phyloP scores from a whole-genome alignment of 2,329 filamentous ascomycete genomes.

The Cordyceps fumosorosea region DNA sequence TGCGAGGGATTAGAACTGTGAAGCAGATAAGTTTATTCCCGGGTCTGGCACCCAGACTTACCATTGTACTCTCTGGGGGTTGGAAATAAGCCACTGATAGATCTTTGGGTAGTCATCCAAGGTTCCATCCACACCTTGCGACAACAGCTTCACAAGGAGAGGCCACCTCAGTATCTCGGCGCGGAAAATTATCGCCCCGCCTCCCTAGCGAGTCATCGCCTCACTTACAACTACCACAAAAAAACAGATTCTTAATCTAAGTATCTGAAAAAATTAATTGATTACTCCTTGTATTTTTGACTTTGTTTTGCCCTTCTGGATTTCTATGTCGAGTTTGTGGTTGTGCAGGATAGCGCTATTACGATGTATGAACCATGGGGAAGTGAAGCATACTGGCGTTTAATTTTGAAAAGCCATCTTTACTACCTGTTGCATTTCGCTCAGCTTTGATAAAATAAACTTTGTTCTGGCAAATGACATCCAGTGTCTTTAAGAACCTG shows the following conservation, averaged over 20 bases:
- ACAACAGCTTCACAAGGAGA: constrained; percentile 1
- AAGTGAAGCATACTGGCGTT: too few relatives aligned
- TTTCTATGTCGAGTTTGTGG: too few relatives aligned
- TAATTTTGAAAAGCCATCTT: too few relatives aligned
- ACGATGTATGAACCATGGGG: too few relatives aligned
- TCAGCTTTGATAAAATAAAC: too few relatives aligned
- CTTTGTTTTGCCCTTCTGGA: too few relatives aligned
- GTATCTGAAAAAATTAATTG: too few relatives aligned
- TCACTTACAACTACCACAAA: neutral
- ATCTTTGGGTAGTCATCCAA: neutral
- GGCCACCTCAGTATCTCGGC: constrained; percentile 10
- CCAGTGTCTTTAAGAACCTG: too few relatives aligned
- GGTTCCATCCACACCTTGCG: neutral
- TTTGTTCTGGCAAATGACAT: too few relatives aligned
- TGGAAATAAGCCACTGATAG: neutral
- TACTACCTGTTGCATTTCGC: too few relatives aligned
- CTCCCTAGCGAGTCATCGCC: neutral
- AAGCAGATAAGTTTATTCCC: neutral
- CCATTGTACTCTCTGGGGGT: neutral
- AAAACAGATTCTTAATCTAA: neutral
- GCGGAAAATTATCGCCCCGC: constrained; percentile 12
- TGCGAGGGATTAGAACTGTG: constrained; percentile 25
- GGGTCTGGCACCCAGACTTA: neutral
- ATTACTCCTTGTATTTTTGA: too few relatives aligned
- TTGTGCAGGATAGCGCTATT: too few relatives aligned